Conservation (phyloP, 2,329 filamentous ascomycete genomes). For the Tolypocladium endophyticum region DNA sequence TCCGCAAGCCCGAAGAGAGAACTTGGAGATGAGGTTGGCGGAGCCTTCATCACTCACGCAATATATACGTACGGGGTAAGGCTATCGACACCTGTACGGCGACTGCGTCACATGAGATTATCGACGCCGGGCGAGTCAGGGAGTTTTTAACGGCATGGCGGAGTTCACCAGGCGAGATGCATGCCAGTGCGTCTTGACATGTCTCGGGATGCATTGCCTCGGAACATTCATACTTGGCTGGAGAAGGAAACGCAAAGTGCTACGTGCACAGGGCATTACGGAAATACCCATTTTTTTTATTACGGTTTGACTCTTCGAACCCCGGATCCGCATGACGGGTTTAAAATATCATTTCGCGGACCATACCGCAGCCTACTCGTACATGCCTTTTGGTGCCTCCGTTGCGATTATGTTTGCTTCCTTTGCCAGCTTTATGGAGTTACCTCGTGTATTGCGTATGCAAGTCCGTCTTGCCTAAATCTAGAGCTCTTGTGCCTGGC, state of each 20-base stretch:
- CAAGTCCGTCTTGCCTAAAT: not conserved
- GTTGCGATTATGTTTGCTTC: not conserved
- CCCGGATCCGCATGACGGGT: not conserved
- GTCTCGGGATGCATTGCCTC: not conserved
- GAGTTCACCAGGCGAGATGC: not conserved
- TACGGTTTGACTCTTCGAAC: not conserved
- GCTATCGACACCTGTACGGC: not conserved
- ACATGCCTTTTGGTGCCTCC: not conserved
- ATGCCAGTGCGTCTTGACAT: not conserved
- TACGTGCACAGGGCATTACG: not conserved
- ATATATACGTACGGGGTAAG: not conserved
- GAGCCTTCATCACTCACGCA: not conserved
- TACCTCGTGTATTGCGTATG: not conserved
- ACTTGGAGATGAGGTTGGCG: not conserved
- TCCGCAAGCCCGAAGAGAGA: conserved; percentile 33
- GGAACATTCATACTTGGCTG: not conserved
- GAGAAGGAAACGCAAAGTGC: not conserved
- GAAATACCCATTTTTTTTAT: not conserved
- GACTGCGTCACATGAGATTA: not conserved
- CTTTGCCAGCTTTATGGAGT: not conserved
- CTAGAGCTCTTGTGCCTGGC: conserved; percentile 3
- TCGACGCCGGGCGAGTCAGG: not conserved
- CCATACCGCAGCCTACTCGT: not conserved
- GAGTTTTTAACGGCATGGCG: not conserved
- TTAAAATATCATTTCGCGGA: not conserved